phyloP scores from a whole-genome alignment of 352 stramenopile species.

The Salisapilia sapeloensis region DNA sequence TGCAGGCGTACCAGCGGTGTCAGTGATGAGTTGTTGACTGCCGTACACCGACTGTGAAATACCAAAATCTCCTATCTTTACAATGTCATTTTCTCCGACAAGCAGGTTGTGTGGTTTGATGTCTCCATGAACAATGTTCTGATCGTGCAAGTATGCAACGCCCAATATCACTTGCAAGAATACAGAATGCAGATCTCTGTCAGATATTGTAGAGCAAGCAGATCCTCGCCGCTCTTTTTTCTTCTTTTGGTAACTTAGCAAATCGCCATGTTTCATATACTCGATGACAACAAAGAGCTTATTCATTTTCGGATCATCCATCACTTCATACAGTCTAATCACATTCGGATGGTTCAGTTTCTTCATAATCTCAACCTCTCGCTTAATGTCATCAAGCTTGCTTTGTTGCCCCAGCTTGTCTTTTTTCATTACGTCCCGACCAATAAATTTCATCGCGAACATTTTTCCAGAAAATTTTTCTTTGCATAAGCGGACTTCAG shows the following conservation, averaged over 20 bases:
- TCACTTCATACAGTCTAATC: slow-evolving; percentile 88
- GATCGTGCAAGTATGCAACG: slow-evolving; percentile 80
- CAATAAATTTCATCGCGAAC: slow-evolving; percentile 81
- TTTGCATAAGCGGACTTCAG: slow-evolving; percentile 83
- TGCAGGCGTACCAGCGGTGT: slow-evolving; percentile 76
- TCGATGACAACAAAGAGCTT: slow-evolving; percentile 95
- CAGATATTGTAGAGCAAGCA: slow-evolving; percentile 19
- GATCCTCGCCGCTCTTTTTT: slow-evolving; percentile 19
- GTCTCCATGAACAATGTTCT: slow-evolving; percentile 77
- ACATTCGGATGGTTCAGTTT: slow-evolving; percentile 93
- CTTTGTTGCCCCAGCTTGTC: slow-evolving; percentile 65
- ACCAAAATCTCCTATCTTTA: slow-evolving; percentile 87
- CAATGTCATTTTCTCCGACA: slow-evolving; percentile 67
- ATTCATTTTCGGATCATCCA: slow-evolving; percentile 89
- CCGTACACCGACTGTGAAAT: slow-evolving; percentile 78
- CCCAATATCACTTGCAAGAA: slow-evolving; percentile 57
- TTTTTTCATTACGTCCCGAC: slow-evolving; percentile 76
- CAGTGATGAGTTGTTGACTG: slow-evolving; percentile 59
- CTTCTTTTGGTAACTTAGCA: slow-evolving; percentile 60
- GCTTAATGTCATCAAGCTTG: slow-evolving; percentile 78
- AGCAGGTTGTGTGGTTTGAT: slow-evolving; percentile 83
- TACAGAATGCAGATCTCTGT: slow-evolving; percentile 55
- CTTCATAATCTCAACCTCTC: slow-evolving; percentile 96
- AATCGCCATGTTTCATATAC: slow-evolving; percentile 83
- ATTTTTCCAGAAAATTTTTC: slow-evolving; percentile 56